A percentile compares a stretch with the other conserved stretches of the same genome.
phyloP scores from a whole-genome alignment of 139 green algal species.

The Volvox africanus region DNA sequence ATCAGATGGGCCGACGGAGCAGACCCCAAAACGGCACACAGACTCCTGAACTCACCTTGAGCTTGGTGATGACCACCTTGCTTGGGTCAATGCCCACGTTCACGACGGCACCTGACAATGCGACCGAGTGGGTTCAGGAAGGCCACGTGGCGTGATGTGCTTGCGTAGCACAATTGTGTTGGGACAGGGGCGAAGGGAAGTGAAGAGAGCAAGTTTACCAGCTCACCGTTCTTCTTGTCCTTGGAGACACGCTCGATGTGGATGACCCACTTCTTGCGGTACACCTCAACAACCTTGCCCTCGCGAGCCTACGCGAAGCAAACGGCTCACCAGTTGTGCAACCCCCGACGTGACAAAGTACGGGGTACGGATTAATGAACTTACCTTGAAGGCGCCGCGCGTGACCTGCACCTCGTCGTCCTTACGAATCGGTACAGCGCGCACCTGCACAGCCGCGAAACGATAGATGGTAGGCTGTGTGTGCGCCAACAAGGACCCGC shows the following conservation, averaged over 20 bases:
- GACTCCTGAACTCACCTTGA: conserved; percentile 83
- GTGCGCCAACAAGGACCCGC: too few species aligned
- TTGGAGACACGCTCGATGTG: conserved; percentile 98
- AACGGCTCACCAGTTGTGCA: background rate
- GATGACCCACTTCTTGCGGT: conserved; percentile 99
- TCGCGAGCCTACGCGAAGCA: conserved; percentile 82
- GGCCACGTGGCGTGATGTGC: too few species aligned
- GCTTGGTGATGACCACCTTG: conserved; percentile 99
- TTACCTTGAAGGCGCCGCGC: conserved; percentile 95
- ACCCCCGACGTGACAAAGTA: background rate
- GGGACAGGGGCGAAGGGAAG: too few species aligned
- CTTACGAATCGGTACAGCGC: conserved; percentile 96
- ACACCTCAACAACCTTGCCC: conserved; percentile 97
- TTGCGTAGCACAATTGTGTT: too few species aligned
- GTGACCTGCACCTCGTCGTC: conserved; percentile 99
- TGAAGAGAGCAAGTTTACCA: too few species aligned
- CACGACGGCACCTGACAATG: conserved; percentile 88
- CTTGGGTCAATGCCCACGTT: conserved; percentile 97
- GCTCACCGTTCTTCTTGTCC: conserved; percentile 98
- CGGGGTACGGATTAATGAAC: background rate
- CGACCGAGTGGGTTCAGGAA: background rate
- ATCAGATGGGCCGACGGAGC: too few species aligned
- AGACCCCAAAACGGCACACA: too few species aligned
- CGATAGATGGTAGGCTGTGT: too few species aligned
- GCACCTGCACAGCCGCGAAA: conserved; percentile 75